Evolutionary conservation across 2,329 filamentous ascomycete species (phyloP).

Genomic region (Penicillium sp.): DNA sequence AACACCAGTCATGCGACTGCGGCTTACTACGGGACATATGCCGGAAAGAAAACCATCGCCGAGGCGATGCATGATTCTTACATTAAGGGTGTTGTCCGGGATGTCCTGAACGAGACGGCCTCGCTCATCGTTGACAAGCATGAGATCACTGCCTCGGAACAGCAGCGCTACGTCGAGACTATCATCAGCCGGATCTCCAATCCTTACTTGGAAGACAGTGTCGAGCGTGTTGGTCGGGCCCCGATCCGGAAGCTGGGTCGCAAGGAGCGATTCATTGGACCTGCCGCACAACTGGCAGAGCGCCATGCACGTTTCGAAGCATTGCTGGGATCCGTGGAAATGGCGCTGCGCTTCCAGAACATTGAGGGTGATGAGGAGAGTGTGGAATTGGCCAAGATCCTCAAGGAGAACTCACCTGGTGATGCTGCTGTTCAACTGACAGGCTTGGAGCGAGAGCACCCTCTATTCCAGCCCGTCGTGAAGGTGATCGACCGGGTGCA

Average conservation of each 20-base stretch:
- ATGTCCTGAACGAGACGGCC: slow-evolving; percentile 81
- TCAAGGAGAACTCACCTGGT: slow-evolving; percentile 70
- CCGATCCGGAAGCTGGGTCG: slow-evolving; percentile 90
- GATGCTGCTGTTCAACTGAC: slow-evolving; percentile 79
- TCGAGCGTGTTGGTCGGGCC: slow-evolving; percentile 92
- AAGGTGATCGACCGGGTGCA: slow-evolving; percentile 83
- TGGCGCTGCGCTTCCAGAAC: slow-evolving; percentile 93
- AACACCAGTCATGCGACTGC: slow-evolving; percentile 97
- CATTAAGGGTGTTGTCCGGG: slow-evolving; percentile 77
- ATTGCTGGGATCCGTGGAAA: slow-evolving; percentile 81
- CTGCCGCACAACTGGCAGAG: slow-evolving; percentile 86
- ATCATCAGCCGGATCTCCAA: slow-evolving; percentile 94
- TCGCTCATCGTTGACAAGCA: slow-evolving; percentile 85
- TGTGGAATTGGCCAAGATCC: slow-evolving; percentile 77
- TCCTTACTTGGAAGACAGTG: slow-evolving; percentile 85
- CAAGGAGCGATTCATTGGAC: slow-evolving; percentile 94
- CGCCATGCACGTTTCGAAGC: slow-evolving; percentile 69
- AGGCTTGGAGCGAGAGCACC: slow-evolving; percentile 73
- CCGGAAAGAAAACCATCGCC: slow-evolving; percentile 82
- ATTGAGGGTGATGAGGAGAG: slow-evolving; percentile 91
- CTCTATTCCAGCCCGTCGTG: slow-evolving; percentile 73
- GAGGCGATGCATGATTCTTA: slow-evolving; percentile 79
- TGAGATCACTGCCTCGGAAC: slow-evolving; percentile 70
- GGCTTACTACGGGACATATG: slow-evolving; percentile 90
- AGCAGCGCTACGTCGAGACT: slow-evolving; percentile 83